Conservation (phyloP, 2,329 filamentous ascomycete species). For the Cytospora leucostoma region DNA sequence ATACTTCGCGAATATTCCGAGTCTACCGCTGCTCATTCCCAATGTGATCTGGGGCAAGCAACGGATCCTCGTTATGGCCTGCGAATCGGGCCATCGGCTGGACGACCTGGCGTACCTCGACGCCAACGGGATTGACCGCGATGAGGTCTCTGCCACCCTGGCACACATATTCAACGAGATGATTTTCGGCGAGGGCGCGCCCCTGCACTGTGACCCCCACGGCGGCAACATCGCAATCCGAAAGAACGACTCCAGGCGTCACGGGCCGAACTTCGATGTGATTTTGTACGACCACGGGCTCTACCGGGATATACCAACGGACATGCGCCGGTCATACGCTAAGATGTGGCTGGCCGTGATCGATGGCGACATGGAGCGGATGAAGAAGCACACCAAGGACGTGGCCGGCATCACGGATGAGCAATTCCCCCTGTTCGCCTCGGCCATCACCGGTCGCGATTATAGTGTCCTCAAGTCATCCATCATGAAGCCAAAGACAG, state of each 20-base stretch:
- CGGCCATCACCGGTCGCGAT: conserved; percentile 92
- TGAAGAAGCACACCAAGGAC: conserved; percentile 86
- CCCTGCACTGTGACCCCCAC: conserved; percentile 94
- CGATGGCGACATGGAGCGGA: conserved; percentile 78
- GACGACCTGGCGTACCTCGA: conserved; percentile 91
- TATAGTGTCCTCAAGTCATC: conserved; percentile 72
- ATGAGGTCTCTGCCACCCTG: conserved; percentile 90
- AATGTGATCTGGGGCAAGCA: conserved; percentile 86
- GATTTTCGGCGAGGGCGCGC: conserved; percentile 90
- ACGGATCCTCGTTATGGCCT: conserved; percentile 94
- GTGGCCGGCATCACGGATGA: conserved; percentile 87
- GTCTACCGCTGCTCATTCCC: conserved; percentile 84
- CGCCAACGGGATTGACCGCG: conserved; percentile 81
- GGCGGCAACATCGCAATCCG: conserved; percentile 94
- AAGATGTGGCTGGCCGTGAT: conserved; percentile 98
- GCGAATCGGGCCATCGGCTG: conserved; percentile 79
- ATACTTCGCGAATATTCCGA: conserved; percentile 74
- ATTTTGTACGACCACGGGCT: conserved; percentile 96
- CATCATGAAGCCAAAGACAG: conserved; percentile 61
- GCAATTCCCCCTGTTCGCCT: conserved; percentile 93
- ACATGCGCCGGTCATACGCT: conserved; percentile 81
- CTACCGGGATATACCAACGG: conserved; percentile 85
- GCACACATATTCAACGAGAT: conserved; percentile 98
- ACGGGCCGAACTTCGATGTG: conserved; percentile 81
- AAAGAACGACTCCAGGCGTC: conserved; percentile 63